Evolutionary conservation across 768 basidiomycete genomes (phyloP), one percentile per base, ranked within the genome.

Genomic region (Mycena galopus): DNA sequence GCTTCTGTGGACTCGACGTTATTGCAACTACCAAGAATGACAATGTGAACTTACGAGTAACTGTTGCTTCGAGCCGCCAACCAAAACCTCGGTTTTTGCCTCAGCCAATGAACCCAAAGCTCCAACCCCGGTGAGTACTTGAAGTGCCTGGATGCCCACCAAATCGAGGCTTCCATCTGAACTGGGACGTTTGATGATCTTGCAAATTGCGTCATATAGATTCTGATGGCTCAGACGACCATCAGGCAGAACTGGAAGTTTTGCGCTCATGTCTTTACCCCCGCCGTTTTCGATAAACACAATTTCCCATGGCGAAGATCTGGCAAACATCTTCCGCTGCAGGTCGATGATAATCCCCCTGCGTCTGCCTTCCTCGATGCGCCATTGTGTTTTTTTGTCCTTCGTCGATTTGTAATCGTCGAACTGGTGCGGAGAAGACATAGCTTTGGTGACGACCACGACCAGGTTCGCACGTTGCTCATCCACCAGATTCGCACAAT

Each of bases 231-330:
- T 61, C 23, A 42, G 37, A 19, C 12, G 7, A 12, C 33, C 33
- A 35, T 35, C 12, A 12, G 33, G 33, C 12, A 35, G 19, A 5
- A 44, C 42, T 21, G 42, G 42, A 44, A 44, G 19, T 21, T 21
- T 44, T 44, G 42, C n/a, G n/a, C n/a, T n/a, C n/a, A n/a, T n/a
- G n/a, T n/a, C n/a, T n/a, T n/a, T n/a, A n/a, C n/a, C n/a, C 19
- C 65, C 65, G 0, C 65, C 65, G 27, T 66, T 66, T 39, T 66
- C 65, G 30, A 66, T 19, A 39, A 66, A 66, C 14, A 57, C 65
- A 2, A 44, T 47, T 17, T 56, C 37, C 65, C 65, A 66, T 0
- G 53, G 23, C 0, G 37, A 29, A 37, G 39, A 57, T 44, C 33
- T 42, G 25, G 65, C 27, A 55, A 66, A 66, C 29, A 57, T 17